Evolutionary conservation across 208 protist species (phyloP), one percentile per base, ranked within the genome.

Genomic region (Trypanosoma vivax): DNA sequence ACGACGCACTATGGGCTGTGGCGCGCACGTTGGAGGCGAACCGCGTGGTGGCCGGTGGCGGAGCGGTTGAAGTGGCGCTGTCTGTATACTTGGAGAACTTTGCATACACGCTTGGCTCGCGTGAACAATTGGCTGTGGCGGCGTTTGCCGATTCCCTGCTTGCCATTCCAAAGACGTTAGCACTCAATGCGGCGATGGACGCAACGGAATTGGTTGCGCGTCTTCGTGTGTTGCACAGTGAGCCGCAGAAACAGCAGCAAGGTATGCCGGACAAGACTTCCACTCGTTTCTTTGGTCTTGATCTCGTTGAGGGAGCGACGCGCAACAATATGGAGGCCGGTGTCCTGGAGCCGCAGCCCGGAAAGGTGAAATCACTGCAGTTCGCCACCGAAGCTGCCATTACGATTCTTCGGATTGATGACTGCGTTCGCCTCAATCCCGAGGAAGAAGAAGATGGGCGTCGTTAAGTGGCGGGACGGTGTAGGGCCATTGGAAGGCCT

Each of bases 371-470:
- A 79, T 96, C 86, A 39, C 84, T 99, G 35, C 88, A 98, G 76
- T 99, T 99, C 68, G 98, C 99, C 41, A 99, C 97, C 9, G 98
- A 99, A 90, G 98, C 98, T 1, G 97, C 98, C 42, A 97, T 99
- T 63, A 99, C 98, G 11, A 98, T 99, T 56, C 81, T 99, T 14
- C 90, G 98, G 61, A 99, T 99, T 47, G 99, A 99, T 78, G 99
- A 99, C 71, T 84, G 96, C 54, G 98, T 99, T 60, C 97, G 96
- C 50, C 78, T 99, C 14, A 92, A 94, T 64, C 91, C 95, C 0
- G 81, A 89, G 27, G 82, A 93, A 56, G 83, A 90, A 46, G 75
- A 78, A 30, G 55, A 65, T 39, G 53, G 63, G 38, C 41, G 65
- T 1, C 43, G 56, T 13, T 65, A 65, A 43, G 6, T 11, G n/a